phyloP scores from a whole-genome alignment of 2,329 filamentous ascomycete species.

The Fusarium sp. region DNA sequence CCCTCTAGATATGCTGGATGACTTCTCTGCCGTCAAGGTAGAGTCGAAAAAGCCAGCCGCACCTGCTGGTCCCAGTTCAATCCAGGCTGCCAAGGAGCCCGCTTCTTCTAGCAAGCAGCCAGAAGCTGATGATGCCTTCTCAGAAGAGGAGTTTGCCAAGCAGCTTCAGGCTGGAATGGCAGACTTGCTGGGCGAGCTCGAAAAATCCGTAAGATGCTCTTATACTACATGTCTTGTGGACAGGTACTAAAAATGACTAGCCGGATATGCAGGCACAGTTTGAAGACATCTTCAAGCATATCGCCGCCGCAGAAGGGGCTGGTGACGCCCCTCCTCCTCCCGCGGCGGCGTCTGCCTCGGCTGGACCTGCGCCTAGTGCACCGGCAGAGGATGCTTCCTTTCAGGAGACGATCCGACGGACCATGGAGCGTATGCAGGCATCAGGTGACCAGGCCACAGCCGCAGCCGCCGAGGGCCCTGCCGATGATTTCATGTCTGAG shows the following conservation, averaged over 20 bases:
- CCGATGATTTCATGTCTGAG: conserved; percentile 88
- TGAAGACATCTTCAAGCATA: conserved; percentile 80
- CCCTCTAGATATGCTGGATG: conserved; percentile 84
- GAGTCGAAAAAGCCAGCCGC: conserved; percentile 44
- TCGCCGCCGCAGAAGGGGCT: conserved; percentile 65
- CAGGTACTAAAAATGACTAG: conserved; percentile 47
- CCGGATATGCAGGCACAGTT: conserved; percentile 83
- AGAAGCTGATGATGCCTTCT: conserved; percentile 57
- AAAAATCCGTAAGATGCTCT: conserved; percentile 63
- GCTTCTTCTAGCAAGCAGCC: conserved; percentile 38
- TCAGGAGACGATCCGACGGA: conserved; percentile 90
- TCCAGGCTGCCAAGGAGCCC: conserved; percentile 51
- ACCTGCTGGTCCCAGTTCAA: conserved; percentile 44
- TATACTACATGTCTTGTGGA: background rate
- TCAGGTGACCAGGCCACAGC: conserved; percentile 89
- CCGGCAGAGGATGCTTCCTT: conserved; percentile 73
- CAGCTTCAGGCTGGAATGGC: conserved; percentile 94
- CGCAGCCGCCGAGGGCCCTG: conserved; percentile 74
- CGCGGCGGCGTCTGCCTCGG: conserved; percentile 17
- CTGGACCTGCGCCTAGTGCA: conserved; percentile 50
- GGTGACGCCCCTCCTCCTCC: conserved; percentile 36
- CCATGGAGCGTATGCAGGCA: conserved; percentile 95
- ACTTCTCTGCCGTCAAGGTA: conserved; percentile 79
- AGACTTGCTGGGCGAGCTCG: conserved; percentile 79
- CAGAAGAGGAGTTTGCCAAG: conserved; percentile 84